Conservation (phyloP, 768 basidiomycete species). For the Suillus ampliporus region DNA sequence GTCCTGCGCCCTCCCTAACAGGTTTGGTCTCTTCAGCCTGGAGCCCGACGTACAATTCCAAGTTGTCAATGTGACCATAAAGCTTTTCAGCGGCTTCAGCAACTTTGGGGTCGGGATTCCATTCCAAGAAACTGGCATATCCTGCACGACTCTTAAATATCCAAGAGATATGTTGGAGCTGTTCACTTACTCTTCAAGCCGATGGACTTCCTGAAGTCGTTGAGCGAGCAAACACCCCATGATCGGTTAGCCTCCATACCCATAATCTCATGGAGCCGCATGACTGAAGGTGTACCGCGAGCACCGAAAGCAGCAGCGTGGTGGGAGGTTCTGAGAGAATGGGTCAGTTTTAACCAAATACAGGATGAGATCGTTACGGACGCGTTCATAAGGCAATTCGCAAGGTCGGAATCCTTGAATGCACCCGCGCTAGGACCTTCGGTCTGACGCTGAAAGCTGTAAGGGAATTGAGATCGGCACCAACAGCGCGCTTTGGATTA, state of each 20-base stretch:
- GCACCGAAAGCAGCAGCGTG: slow-evolving; percentile 79
- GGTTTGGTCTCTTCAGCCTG: slow-evolving; percentile 82
- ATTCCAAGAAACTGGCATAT: slow-evolving; percentile 74
- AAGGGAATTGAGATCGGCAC: slow-evolving; percentile 14
- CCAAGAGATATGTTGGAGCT: not conserved
- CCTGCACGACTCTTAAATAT: slow-evolving; percentile 44
- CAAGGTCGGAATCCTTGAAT: slow-evolving; percentile 77
- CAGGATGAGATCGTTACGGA: slow-evolving; percentile 40
- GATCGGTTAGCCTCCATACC: slow-evolving; percentile 76
- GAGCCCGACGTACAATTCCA: slow-evolving; percentile 83
- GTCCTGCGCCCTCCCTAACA: slow-evolving; percentile 76
- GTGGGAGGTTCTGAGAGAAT: slow-evolving; percentile 60
- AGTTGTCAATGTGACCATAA: slow-evolving; percentile 74
- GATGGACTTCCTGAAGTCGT: slow-evolving; percentile 85
- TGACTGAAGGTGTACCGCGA: slow-evolving; percentile 75
- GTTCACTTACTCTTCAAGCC: slow-evolving; percentile 69
- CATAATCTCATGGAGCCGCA: slow-evolving; percentile 84
- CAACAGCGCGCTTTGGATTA: not conserved
- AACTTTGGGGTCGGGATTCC: slow-evolving; percentile 77
- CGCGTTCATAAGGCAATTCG: slow-evolving; percentile 69
- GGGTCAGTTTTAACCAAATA: slow-evolving; percentile 5
- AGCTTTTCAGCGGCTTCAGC: slow-evolving; percentile 76
- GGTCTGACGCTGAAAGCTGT: slow-evolving; percentile 62
- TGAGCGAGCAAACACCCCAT: slow-evolving; percentile 86
- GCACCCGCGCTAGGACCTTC: slow-evolving; percentile 43